Evolutionary conservation across 371 early-diverging fungal genomes (phyloP), one percentile per base, ranked within the genome.

Genomic region (Mortierella sp.): DNA sequence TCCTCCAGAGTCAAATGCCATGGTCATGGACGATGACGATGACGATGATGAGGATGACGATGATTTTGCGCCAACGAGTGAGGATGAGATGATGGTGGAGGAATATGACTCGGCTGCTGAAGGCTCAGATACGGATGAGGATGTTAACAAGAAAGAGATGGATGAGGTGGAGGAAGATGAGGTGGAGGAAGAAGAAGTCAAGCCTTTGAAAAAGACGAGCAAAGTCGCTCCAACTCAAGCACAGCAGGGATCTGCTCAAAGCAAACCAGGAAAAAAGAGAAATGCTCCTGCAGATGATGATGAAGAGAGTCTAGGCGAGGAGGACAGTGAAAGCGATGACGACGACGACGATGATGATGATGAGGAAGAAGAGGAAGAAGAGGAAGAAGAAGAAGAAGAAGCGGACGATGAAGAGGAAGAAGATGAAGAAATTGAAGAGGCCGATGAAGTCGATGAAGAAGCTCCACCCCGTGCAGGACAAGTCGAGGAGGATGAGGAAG

Each of bases 31-130:
- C 16, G 59, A 60, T 7, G 67, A 72, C 11, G 72, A 72, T 44
- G 68, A 68, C 48, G 79, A 77, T 48, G 79, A 77, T 46, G 79
- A 77, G 9, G 79, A 77, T 7, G 79, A 77, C 62, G 52, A 69
- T 12, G 79, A 77, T 57, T 77, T 77, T 68, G 79, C 79, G 18
- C 79, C 79, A 0, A 73, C 68, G 47, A 77, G 79, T 46, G 79
- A 77, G 2, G 79, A 77, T 56, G 73, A 77, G 2, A 28, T 72
- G 50, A 72, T 72, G 53, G 53, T 53, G 69, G 79, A 77, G 50
- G 79, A 77, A 52, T 77, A 69, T 55, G 79, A 77, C 29, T 71
- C 72, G 29, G 57, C 60, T n/a, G 68, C 72, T 0, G 68, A 62
- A 16, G 71, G 70, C 0, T 19, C 53, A 1, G 53, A 53, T 21